Evolutionary conservation across 495 filamentous ascomycete genomes (phyloP).

Genomic region (Stereocaulon alpinum): DNA sequence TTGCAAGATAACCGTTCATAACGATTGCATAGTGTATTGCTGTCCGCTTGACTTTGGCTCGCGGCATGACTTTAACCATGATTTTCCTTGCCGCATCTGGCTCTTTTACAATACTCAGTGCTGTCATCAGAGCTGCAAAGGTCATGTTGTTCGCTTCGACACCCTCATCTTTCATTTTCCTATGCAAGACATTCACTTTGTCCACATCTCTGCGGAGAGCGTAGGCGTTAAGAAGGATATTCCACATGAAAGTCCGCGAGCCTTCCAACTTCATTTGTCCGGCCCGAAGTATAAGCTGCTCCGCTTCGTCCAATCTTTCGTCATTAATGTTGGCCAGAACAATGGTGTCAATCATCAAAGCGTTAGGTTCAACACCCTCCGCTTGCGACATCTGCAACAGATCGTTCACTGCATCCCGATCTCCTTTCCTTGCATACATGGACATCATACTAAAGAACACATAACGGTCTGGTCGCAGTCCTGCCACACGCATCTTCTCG

Average conservation of each 20-base stretch:
- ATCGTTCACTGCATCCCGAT: conserved; percentile 54
- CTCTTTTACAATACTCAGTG: conserved; percentile 49
- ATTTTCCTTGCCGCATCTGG: conserved; percentile 57
- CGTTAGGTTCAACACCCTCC: conserved; percentile 31
- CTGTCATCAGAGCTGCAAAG: conserved; percentile 63
- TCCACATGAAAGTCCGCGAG: conserved; percentile 61
- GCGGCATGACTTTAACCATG: conserved; percentile 47
- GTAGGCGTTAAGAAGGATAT: conserved; percentile 57
- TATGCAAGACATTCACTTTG: conserved; percentile 48
- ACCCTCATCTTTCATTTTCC: conserved; percentile 46
- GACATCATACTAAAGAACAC: conserved; percentile 65
- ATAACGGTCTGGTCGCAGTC: conserved; percentile 41
- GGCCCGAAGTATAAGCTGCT: conserved; percentile 44
- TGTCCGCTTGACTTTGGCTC: conserved; percentile 46
- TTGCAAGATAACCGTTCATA: conserved; percentile 52
- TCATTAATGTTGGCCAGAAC: conserved; percentile 62
- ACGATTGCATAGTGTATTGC: conserved; percentile 68
- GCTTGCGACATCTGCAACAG: conserved; percentile 48
- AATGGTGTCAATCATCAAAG: conserved; percentile 50
- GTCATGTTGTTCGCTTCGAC: conserved; percentile 59
- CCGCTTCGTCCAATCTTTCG: conserved; percentile 47
- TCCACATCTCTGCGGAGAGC: conserved; percentile 54
- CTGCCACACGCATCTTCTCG: conserved; percentile 38
- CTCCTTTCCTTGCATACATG: conserved; percentile 60
- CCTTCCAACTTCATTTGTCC: conserved; percentile 32